Evolutionary conservation across 1,139 yeast species (phyloP), one percentile per base, ranked within the genome.

Genomic region (Pichia sorboxylosa): DNA sequence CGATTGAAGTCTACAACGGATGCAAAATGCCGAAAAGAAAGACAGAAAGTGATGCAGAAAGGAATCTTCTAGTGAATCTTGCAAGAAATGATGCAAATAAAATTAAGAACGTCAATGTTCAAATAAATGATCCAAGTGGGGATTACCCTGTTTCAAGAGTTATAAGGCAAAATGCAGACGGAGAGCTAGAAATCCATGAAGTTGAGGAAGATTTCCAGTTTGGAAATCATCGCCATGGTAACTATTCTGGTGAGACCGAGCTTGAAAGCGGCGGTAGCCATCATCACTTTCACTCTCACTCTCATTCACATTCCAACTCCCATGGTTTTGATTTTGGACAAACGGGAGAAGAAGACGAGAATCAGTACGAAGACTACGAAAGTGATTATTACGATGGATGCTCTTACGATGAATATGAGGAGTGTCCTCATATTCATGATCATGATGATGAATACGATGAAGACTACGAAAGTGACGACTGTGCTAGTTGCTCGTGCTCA

Each of bases 101-200:
- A 56, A 34, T n/a, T n/a, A n/a, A n/a, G n/a, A n/a, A n/a, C n/a
- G n/a, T n/a, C n/a, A n/a, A n/a, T n/a, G 75, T 71, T 10, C 64
- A 69, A 29, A 46, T 73, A 31, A 69, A 67, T 50, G 63, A 73
- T 40, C 73, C 77, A 4, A 65, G 68, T 13, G 68, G 65, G 13
- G 83, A 75, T 13, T 80, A 80, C 49, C 92, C 92, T 1, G 64
- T 72, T 5, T 75, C 84, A 3, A 53, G 92, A 38, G 76, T 80
- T 3, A 74, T 80, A 42, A 78, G 75, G 47, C 79, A 76, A 49
- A 79, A 73, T 2, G 67, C 80, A 4, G 75, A 78, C 49, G 92
- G 90, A 3, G 81, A 77, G 46, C 81, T 80, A 18, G 66, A 79
- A 40, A 81, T 81, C 35, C 68, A 72, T 42, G 60, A 71, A 40